Evolutionary conservation across 192 early-diverging fungal species (phyloP).

Genomic region (Entomortierella parvispora): DNA sequence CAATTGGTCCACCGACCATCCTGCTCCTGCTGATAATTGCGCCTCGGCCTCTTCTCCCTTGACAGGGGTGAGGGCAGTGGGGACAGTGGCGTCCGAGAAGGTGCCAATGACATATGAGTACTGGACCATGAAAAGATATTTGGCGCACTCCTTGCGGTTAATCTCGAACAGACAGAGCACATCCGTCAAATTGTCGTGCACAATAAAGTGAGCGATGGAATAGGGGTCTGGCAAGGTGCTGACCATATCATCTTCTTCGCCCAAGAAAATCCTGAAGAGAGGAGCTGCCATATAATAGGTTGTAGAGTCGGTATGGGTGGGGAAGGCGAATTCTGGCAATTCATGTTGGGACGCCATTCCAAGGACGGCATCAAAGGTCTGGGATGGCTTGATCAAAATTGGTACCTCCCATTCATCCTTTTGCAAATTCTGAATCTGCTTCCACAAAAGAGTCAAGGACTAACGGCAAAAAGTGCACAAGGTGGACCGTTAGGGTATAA

Average conservation of each 20-base stretch:
- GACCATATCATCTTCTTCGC: constrained; percentile 23
- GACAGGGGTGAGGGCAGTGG: constrained; percentile 16
- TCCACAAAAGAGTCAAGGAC: constrained; percentile 52
- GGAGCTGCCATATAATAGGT: constrained; percentile 48
- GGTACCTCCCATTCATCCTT: constrained; percentile 58
- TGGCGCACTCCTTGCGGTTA: constrained; percentile 93
- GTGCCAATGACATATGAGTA: constrained; percentile 60
- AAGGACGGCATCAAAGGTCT: constrained; percentile 58
- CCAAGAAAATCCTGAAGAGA: constrained; percentile 54
- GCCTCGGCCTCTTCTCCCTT: constrained; percentile 40
- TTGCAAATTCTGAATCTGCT: constrained; percentile 55
- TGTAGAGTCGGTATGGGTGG: constrained; percentile 28
- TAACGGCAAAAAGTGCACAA: background rate
- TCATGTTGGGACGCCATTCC: constrained; percentile 63
- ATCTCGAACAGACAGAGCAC: constrained; percentile 83
- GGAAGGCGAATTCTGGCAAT: constrained; percentile 53
- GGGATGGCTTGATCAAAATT: constrained; percentile 59
- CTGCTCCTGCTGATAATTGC: constrained; percentile 15
- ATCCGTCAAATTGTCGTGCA: constrained; percentile 86
- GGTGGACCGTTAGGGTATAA: background rate
- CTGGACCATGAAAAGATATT: constrained; percentile 76
- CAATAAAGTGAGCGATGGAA: constrained; percentile 69
- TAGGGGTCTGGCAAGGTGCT: constrained; percentile 50
- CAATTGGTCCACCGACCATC: constrained; percentile 39
- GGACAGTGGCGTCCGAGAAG: constrained; percentile 45